A percentile compares a stretch with the other conserved stretches of the same genome.
Evolutionary conservation across 768 basidiomycete species (phyloP).

Genomic region (Pleurotus citrinopileatus): DNA sequence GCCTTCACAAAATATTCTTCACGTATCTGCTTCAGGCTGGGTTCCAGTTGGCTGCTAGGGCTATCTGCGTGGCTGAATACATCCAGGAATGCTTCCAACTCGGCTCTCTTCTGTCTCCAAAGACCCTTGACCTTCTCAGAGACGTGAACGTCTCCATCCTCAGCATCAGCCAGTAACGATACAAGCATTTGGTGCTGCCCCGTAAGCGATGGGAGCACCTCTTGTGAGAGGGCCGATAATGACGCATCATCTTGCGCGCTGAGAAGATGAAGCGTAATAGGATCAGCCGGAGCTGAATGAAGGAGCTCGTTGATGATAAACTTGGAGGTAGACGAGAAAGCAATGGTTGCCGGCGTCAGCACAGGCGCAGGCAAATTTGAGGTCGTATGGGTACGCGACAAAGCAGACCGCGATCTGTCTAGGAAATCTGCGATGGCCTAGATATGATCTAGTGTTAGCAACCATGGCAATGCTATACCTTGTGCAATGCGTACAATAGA

Average conservation of each 20-base stretch:
- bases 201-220: conserved; percentile 37
- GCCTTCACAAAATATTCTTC: conserved; percentile 50
- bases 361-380: conserved; percentile 73
- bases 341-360: conserved; percentile 78
- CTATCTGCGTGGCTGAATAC: conserved; percentile 46
- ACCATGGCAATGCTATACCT: not conserved
- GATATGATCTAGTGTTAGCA: conserved; percentile 10
- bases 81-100: conserved; percentile 38
- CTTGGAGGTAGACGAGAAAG: conserved; percentile 52
- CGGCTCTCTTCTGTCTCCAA: conserved; percentile 56
- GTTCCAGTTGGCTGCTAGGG: conserved; percentile 33
- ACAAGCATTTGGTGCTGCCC: conserved; percentile 49
- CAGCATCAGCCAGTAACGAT: conserved; percentile 50
- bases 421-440: conserved; percentile 79
- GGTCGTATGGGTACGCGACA: conserved; percentile 67
- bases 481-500: conserved; percentile 48
- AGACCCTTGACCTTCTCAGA: conserved; percentile 62
- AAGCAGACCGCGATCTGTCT: conserved; percentile 74
- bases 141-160: conserved; percentile 42
- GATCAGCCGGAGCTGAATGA: conserved; percentile 62
- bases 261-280: conserved; percentile 53
- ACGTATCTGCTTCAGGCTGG: conserved; percentile 35
- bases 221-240: conserved; percentile 44
- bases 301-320: conserved; percentile 55
- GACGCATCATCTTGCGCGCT: conserved; percentile 58